Evolutionary conservation across 495 filamentous ascomycete species (phyloP), one percentile per base, ranked within the genome.

Genomic region (Trichoderma gamsii): DNA sequence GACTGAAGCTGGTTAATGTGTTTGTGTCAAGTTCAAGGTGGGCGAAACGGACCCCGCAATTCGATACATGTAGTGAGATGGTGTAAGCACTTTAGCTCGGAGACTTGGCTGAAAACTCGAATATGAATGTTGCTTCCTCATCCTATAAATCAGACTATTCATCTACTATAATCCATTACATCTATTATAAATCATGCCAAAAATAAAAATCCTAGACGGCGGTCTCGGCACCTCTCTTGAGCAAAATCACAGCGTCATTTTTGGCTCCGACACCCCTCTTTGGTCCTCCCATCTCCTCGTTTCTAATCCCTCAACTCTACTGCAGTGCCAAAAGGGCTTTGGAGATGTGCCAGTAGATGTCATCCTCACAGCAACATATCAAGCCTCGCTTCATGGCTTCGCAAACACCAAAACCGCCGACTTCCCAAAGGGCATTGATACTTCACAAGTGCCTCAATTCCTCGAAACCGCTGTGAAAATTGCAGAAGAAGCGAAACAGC

Each of bases 281-380:
- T 90, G 88, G 88, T 87, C 88, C 4, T 86, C 86, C 0, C 83
- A 90, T 69, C 78, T 88, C 23, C 80, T 90, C 13, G 68, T 89
- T 66, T 52, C 71, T 46, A 32, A 87, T 80, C 82, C 80, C 11
- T 66, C 75, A 16, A 87, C 80, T 2, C 80, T 90, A 1, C 72
- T 75, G 56, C 73, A 72, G 9, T 84, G 80, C 70, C 88, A 90
- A 69, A 73, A 67, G 32, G 80, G 81, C 66, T 90, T 89, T 69
- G 78, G 73, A 18, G 23, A 41, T 0, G 80, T 83, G 29, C 86
- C 85, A 41, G 83, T 82, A 13, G 85, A 90, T 71, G 77, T 90
- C 21, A 69, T 90, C 21, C 76, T 86, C 23, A 89, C 84, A 25
- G 87, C 87, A 4, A 90, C 88, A 6, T 90, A 90, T 73, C 87